Evolutionary conservation across 139 green algal species (phyloP), one percentile per base, ranked within the genome.

Genomic region (Ettlia oleoabundans): DNA sequence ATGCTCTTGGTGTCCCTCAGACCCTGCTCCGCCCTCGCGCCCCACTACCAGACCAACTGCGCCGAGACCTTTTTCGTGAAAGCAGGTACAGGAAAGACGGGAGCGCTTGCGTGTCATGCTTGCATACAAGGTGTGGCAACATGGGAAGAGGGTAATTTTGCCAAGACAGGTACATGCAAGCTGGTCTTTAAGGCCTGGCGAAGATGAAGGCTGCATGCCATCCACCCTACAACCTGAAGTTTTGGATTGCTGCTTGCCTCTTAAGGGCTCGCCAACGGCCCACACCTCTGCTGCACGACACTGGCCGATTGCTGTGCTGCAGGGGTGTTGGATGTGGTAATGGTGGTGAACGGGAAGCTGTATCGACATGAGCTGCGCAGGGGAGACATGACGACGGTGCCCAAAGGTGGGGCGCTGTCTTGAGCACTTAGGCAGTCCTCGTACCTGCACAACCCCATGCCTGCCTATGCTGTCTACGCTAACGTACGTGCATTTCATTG

Each of bases 21-120:
- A 30, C n/a, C 70, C 10, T 77, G 70, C 42, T 40, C 42, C n/a
- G 42, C 43, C 24, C 63, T 77, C 18, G 42, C 70, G 70, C 70
- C 70, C n/a, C 70, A 77, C 70, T 77, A 77, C 70, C 42, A 63
- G n/a, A 41, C 42, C n/a, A 64, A 77, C 43, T 77, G 70, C 70
- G 70, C 24, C 13, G 70, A 77, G 22, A 62, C 28, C 30, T 42
- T 77, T 9, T 63, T 33, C 10, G n/a, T 77, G 1, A 77, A 77
- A 42, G 19, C 26, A 4, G 70, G 70, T 77, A 30, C 22, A 42
- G 9, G 10, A 1, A 15, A 10, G 38, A 9, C 8, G 40, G 1
- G 9, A 28, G 67, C 61, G 19, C 24, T n/a, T 32, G 61, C 61
- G 22, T 32, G n/a, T 10, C 22, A n/a, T 4, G 2, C 19, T 10